Base-by-base conservation (phyloP, 345 rosid genomes). In the Moringa oleifera region DNA sequence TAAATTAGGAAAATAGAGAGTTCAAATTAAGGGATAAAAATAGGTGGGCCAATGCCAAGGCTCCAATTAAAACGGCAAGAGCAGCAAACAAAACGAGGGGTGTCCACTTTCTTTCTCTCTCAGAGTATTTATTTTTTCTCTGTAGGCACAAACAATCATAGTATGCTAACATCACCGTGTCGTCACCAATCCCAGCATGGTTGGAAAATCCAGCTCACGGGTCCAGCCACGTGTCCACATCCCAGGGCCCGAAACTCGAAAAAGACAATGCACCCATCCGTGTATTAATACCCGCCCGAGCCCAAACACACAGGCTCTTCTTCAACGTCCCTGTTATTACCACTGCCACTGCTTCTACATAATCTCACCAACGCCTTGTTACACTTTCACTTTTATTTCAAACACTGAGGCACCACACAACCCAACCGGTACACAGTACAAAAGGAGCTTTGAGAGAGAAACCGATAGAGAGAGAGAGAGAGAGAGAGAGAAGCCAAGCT, bases 81-180 rank as follows among this genome's bases (percentile, higher is more conserved):
- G n/a, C n/a, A n/a, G n/a, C n/a, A n/a, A n/a, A n/a, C n/a, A n/a
- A n/a, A n/a, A n/a, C n/a, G n/a, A n/a, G n/a, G n/a, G n/a, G n/a
- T n/a, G n/a, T n/a, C n/a, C n/a, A n/a, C n/a, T n/a, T n/a, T n/a
- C n/a, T n/a, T n/a, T n/a, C n/a, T n/a, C n/a, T n/a, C n/a, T n/a
- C n/a, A n/a, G n/a, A n/a, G n/a, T n/a, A n/a, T n/a, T n/a, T n/a
- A n/a, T n/a, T n/a, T n/a, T n/a, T n/a, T n/a, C n/a, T n/a, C n/a
- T n/a, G n/a, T n/a, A 58, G 65, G 58, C 53, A 55, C 53, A 69
- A 67, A 57, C 68, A 74, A 74, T 69, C 73, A 69, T 68, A 62
- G 67, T 65, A 64, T 45, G 74, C 51, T 37, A 70, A 58, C 76
- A 58, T 65, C 71, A 75, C 28, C 61, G 13, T 57, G 23, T 28